Evolutionary conservation across 768 basidiomycete species (phyloP).

Genomic region (Calocybe indica): DNA sequence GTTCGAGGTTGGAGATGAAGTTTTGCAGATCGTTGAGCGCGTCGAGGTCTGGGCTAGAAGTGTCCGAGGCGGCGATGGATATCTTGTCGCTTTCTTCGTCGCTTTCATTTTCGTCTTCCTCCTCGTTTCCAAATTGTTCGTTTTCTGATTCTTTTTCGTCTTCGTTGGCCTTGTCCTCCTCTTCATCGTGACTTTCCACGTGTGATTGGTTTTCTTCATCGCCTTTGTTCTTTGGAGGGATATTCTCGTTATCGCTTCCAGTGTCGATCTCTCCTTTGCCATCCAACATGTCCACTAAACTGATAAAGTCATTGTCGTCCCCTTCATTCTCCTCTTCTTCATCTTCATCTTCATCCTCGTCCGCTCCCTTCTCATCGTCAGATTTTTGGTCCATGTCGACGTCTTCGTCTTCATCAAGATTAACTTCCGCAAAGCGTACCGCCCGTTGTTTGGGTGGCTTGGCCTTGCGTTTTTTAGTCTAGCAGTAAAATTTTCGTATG

Average conservation of each 20-base stretch:
- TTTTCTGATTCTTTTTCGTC: constrained; percentile 10
- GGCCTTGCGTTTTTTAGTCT: constrained; percentile 18
- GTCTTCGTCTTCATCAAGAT: constrained; percentile 58
- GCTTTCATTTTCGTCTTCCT: constrained; percentile 29
- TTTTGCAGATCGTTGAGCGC: constrained; percentile 64
- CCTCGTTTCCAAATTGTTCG: constrained; percentile 10
- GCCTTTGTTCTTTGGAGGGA: neutral
- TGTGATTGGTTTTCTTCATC: too few relatives aligned
- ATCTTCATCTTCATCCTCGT: constrained; percentile 28
- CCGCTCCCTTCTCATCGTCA: constrained; percentile 21
- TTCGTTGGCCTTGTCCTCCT: neutral
- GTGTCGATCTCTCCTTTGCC: constrained; percentile 47
- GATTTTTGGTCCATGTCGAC: constrained; percentile 20
- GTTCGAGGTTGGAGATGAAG: constrained; percentile 66
- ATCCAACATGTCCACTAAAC: constrained; percentile 61
- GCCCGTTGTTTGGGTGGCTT: constrained; percentile 20
- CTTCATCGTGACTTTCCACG: constrained; percentile 10
- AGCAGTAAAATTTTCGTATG: constrained; percentile 17
- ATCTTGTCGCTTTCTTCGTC: constrained; percentile 28
- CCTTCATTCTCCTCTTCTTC: constrained; percentile 29
- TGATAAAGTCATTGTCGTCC: constrained; percentile 53
- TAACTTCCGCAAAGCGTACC: constrained; percentile 48
- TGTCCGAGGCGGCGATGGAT: constrained; percentile 29
- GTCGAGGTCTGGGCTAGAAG: constrained; percentile 27
- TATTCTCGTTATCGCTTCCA: constrained; percentile 29